Evolutionary conservation across 2,329 filamentous ascomycete genomes (phyloP), one percentile per base, ranked within the genome.

Genomic region (Sphaerulina vaccinii): DNA sequence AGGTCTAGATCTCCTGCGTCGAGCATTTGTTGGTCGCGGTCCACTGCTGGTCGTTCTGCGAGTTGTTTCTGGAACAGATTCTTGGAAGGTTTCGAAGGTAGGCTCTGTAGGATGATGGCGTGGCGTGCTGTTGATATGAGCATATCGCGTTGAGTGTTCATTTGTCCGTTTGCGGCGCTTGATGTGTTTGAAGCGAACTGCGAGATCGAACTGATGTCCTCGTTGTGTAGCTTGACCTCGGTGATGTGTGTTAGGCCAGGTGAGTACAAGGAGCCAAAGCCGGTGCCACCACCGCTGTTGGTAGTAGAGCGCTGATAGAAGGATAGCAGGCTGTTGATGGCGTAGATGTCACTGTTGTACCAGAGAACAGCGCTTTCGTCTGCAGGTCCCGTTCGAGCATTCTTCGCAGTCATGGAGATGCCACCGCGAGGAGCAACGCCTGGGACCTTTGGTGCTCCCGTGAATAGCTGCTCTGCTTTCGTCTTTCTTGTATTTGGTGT

Each of bases 401-500:
- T 64, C 23, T 58, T 59, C 4, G 67, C 55, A 4, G 66, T 64
- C 5, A 77, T 67, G 1, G 71, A 71, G 10, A 79, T 65, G 24
- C 75, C 75, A 2, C 76, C 76, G 10, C 64, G 65, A 2, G 67
- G 41, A 5, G 67, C 64, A 27, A 61, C 62, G 3, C 65, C 57
- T 11, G 62, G 56, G 5, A 58, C 61, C 11, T 68, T 65, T 8
- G 69, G 59, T 24, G 68, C 65, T n/a, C 71, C 71, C 22, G 70
- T 68, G 57, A 78, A 78, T 2, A 79, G 63, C 10, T 62, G 62
- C 37, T 76, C 73, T 48, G 76, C 67, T 54, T 71, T 74, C 40
- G 68, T 68, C 39, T 72, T 71, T 10, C 75, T 70, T 5, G 75
- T 79, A 54, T 77, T 77, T 4, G 76, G 76, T 6, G 76, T 79